A percentile compares a stretch with the other conserved stretches of the same genome.
Evolutionary conservation across 257 asterid genomes (phyloP).

Genomic region (Forsythia suspensa): DNA sequence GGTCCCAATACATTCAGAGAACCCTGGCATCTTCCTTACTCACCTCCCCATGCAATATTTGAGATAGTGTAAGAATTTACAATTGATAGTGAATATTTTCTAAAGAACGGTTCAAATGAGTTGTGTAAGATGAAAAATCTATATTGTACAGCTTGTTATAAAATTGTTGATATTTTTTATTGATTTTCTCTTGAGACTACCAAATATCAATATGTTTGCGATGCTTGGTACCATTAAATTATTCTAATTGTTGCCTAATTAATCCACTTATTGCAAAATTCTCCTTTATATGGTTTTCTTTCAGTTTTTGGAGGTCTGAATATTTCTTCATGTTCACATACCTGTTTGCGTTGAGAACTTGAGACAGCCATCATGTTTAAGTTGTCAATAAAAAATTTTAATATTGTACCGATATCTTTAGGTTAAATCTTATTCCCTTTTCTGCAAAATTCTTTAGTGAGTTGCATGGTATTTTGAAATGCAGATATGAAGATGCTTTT

Average conservation of each 20-base stretch:
- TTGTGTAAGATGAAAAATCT: slow-evolving; percentile 20
- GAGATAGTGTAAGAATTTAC: slow-evolving; percentile 78
- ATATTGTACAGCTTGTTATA: not conserved
- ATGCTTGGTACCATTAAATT: slow-evolving; percentile 13
- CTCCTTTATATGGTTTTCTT: not conserved
- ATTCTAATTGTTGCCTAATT: slow-evolving; percentile 9
- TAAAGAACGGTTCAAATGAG: slow-evolving; percentile 4
- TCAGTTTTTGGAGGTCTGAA: slow-evolving; percentile 17
- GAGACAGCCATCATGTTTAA: not conserved
- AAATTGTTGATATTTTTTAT: not conserved
- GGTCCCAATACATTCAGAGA: slow-evolving; percentile 95
- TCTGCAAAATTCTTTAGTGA: slow-evolving; percentile 21
- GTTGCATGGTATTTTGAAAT: slow-evolving; percentile 14
- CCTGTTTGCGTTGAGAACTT: slow-evolving; percentile 9
- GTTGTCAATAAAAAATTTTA: not conserved
- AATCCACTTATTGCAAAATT: not conserved
- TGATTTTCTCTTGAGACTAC: slow-evolving; percentile 4
- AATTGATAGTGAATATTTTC: slow-evolving; percentile 10
- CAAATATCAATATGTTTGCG: slow-evolving; percentile 6
- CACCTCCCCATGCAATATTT: slow-evolving; percentile 82
- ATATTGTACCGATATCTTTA: not conserved
- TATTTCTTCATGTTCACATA: slow-evolving; percentile 8
- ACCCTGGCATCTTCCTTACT: slow-evolving; percentile 98
- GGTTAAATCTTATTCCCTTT: slow-evolving; percentile 10
- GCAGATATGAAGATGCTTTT: slow-evolving; percentile 97